Evolutionary conservation across 495 filamentous ascomycete genomes (phyloP), one percentile per base, ranked within the genome.

Genomic region (Penicillium maclennaniae): DNA sequence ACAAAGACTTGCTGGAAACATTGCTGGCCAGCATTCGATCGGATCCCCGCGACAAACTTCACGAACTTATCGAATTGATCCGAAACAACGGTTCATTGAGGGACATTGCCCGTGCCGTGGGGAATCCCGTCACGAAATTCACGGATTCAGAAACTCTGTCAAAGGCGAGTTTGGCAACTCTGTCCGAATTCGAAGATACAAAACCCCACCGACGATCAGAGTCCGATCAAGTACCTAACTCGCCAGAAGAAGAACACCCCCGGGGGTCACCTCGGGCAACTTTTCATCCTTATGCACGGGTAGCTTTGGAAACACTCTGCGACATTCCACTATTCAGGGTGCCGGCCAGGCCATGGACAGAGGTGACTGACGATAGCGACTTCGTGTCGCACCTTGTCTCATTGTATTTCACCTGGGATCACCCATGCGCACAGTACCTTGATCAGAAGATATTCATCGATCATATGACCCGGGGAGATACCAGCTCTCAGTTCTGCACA

Each of bases 311-410:
- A 42, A 70, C 53, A 23, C 66, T 72, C 14, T 71, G 68, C 36
- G 68, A 75, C 53, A 69, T 63, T 20, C 69, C 70, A 6, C 43
- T 71, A 9, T 63, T 71, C 26, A 56, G 56, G 34, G 64, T 75
- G 7, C 64, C 66, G 1, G 67, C 69, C 14, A 67, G 58, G 17
- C 71, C 74, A 6, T 81, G 78, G 78, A 81, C 78, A 10, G 55
- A 49, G 4, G 67, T 78, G 21, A 79, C 75, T 0, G 69, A 71
- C 40, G 69, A 74, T 47, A 65, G 73, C 48, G 67, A 67, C 4
- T 56, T 81, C 38, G 75, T 79, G 6, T 79, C 76, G 16, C 69
- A 73, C 52, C 61, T 79, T 8, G 56, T 81, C 0, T 76, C 74
- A 3, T 49, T 73, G 5, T 81, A 74, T 45, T 75, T 81, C 54